These are phyloP conservation scores for Monosporascus cannonballus DNA, from an alignment of 2,329 filamentous ascomycete species.

Conservation along the genomic window DNA sequence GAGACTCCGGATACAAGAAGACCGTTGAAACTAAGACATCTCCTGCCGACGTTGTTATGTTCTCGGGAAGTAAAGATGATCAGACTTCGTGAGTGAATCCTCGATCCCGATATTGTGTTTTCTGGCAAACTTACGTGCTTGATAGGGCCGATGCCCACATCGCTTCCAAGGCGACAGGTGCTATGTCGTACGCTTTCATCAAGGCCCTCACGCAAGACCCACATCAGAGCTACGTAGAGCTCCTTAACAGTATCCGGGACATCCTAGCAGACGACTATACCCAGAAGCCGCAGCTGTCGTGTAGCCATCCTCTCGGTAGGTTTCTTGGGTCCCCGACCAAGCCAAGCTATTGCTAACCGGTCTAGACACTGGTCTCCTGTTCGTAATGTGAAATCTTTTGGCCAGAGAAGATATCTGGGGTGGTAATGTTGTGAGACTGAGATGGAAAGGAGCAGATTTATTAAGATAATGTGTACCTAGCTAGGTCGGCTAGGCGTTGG, in stretches of 20 bases:
- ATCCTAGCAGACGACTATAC: constrained; percentile 82
- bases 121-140: neutral
- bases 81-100: constrained; percentile 74
- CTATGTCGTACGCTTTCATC: constrained; percentile 98
- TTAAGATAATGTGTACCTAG: neutral
- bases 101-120: constrained; percentile 5
- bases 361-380: constrained; percentile 56
- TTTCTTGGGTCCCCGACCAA: constrained; percentile 8
- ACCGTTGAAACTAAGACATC: constrained; percentile 86
- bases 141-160: constrained; percentile 86
- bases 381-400: constrained; percentile 44
- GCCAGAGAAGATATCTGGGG: neutral
- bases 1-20: constrained; percentile 75
- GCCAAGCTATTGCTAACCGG: constrained; percentile 9
- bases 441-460: neutral
- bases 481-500: too few relatives aligned
- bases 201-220: constrained; percentile 90
- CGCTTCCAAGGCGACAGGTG: constrained; percentile 82
- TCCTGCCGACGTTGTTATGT: constrained; percentile 94
- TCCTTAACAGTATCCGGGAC: constrained; percentile 93
- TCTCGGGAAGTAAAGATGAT: constrained; percentile 92
- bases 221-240: constrained; percentile 94
- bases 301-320: constrained; percentile 92
- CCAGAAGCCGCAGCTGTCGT: constrained; percentile 95
- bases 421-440: neutral